Base-by-base conservation (phyloP, 768 basidiomycete species). In the Calocybe cyanea region DNA sequence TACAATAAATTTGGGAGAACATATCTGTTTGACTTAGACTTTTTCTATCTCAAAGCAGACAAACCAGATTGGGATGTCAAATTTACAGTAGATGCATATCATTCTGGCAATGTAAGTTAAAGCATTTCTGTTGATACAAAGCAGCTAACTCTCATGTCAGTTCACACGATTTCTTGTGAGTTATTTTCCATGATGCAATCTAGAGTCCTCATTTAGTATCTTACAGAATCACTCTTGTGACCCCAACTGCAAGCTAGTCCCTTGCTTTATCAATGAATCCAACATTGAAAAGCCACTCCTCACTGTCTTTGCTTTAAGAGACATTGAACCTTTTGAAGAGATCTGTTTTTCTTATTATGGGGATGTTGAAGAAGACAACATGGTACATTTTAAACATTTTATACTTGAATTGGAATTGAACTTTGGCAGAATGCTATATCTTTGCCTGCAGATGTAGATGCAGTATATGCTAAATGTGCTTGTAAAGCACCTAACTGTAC, bases 141-240 rank as follows among this genome's bases (percentile, higher is more conserved):
- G 28, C 41, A 31, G 46, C 46, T 48, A 37, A 40, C 19, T 34
- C 14, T 17, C 25, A 28, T 11, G 25, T 28, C 11, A 94, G 92
- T 92, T 93, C 63, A 93, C 92, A n/a, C 79, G 92, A 24, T 95
- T 89, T 57, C 64, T 94, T 54, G 92, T 89, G 59, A 57, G 79
- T 70, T 24, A 7, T 23, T n/a, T n/a, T n/a, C n/a, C n/a, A n/a
- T 31, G 11, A 37, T 48, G n/a, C 32, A 43, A 32, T 23, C 14
- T 21, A 2, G 48, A 93, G n/a, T n/a, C n/a, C n/a, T n/a, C n/a
- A n/a, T n/a, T n/a, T n/a, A n/a, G n/a, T n/a, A n/a, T n/a, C 11
- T 28, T 11, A 28, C 25, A 28, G 91, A 96, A 95, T 53, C 92
- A 96, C 54, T 91, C 87, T 14, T 95, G 93, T 56, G 84, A 91